Conservation (phyloP, 2,329 filamentous ascomycete species). For the Neophaeococcomyces mojaviensis region DNA sequence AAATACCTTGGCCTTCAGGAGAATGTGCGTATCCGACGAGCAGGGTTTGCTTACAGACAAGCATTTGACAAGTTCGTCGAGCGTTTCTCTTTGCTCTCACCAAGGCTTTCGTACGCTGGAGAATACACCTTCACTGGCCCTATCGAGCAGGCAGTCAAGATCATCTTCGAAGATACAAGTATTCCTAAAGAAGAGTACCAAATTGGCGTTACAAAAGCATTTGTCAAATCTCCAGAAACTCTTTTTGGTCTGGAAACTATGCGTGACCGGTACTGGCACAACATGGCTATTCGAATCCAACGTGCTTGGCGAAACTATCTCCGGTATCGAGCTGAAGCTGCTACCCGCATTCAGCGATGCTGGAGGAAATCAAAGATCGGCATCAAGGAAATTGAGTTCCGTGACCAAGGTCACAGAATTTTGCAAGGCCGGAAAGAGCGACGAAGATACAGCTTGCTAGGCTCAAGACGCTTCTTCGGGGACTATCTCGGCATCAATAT, state of each 20-base stretch:
- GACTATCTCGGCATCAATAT: conserved; percentile 91
- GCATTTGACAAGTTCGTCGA: conserved; percentile 98
- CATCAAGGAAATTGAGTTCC: conserved; percentile 77
- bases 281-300: conserved; percentile 97
- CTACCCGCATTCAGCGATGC: conserved; percentile 87
- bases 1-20: conserved; percentile 99
- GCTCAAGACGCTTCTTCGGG: conserved; percentile 84
- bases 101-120: conserved; percentile 89
- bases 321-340: conserved; percentile 83
- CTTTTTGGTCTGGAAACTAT: conserved; percentile 95
- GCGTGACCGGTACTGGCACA: conserved; percentile 97
- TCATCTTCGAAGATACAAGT: conserved; percentile 92
- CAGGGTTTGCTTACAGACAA: conserved; percentile 93
- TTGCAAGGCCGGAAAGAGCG: conserved; percentile 83
- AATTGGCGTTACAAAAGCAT: conserved; percentile 92
- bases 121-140: conserved; percentile 95
- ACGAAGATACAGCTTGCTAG: conserved; percentile 80
- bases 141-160: conserved; percentile 75
- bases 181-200: conserved; percentile 95
- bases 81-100: conserved; percentile 89
- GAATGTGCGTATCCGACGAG: conserved; percentile 93
- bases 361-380: conserved; percentile 91
- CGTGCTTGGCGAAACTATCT: conserved; percentile 95
- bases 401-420: conserved; percentile 78
- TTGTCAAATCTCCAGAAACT: conserved; percentile 96